Evolutionary conservation across 345 rosid genomes (phyloP), one percentile per base, ranked within the genome.

Genomic region (Barbarea vulgaris): DNA sequence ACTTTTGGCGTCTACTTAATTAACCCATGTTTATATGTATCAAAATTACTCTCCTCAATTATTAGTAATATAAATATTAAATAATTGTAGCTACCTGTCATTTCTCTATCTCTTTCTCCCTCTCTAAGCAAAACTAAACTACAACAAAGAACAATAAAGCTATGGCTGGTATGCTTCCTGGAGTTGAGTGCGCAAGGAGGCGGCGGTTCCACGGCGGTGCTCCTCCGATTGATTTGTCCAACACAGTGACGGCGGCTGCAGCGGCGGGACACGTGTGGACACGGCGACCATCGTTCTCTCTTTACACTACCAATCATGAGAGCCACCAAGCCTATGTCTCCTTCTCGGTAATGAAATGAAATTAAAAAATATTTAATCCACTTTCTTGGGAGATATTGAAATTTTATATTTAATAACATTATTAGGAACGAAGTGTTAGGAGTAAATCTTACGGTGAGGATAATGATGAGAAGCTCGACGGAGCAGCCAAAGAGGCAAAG

Each of bases 151-250:
- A 1, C 15, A 68, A 1, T 19, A 1, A 44, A 71, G 47, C 67
- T 34, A 91, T 91, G 92, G 96, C 97, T 4, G 97, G 97, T 1
- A 87, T 87, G 93, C 84, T 95, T 63, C 88, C 93, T 44, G 99
- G 97, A 11, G 96, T 92, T 55, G 93, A 92, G 75, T 81, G 85
- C 69, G 97, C 97, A 1, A 79, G 97, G 39, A 80, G 97, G 76
- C 85, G 97, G 56, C 81, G 93, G 4, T 67, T 88, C 56, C 92
- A 85, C 79, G 90, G 78, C 5, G 82, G 87, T 80, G 83, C 86
- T 46, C 83, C 76, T 0, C 57, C 71, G 54, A 59, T 81, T 8
- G 96, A 89, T 21, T 66, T 86, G 2, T 75, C 81, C 5, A 60
- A 44, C 41, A 28, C 57, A 4, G 39, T 37, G 18, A 15, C 14